These are phyloP conservation scores for Pestalotiopsis sp. DNA, from an alignment of 2,329 filamentous ascomycete genomes.

Conservation along the genomic window DNA sequence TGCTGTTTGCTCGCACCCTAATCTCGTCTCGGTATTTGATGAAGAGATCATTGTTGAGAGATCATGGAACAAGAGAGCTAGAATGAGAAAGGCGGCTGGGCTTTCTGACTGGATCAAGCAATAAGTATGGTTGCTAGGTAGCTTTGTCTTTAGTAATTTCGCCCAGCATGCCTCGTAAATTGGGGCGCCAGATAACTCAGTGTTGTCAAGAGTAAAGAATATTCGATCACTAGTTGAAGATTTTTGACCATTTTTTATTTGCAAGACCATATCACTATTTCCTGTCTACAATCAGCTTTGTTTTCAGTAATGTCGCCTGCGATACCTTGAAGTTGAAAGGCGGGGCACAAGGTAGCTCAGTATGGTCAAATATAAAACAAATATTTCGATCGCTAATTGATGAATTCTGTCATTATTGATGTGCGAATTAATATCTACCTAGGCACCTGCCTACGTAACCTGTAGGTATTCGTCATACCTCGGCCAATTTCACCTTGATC, in stretches of 20 bases:
- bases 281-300: too few species aligned
- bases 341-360: too few species aligned
- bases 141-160: neutral
- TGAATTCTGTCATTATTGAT: neutral
- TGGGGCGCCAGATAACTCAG: too few species aligned
- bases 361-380: too few species aligned
- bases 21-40: conserved; percentile 15
- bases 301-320: too few species aligned
- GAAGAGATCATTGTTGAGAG: conserved; percentile 16
- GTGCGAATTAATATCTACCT: neutral
- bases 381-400: neutral
- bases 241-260: too few species aligned
- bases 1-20: conserved; percentile 15
- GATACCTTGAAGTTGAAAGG: too few species aligned
- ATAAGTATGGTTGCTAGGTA: neutral
- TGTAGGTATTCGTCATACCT: neutral
- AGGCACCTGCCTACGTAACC: neutral
- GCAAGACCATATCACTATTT: too few species aligned
- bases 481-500: conserved; percentile 11
- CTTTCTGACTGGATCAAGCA: conserved; percentile 4
- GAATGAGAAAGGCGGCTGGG: conserved; percentile 16
- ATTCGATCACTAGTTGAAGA: too few species aligned
- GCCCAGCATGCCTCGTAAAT: too few species aligned
- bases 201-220: too few species aligned
- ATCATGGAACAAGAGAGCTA: conserved; percentile 13